Evolutionary conservation across 768 basidiomycete species (phyloP).

Genomic region (Leccinum incarnatum): DNA sequence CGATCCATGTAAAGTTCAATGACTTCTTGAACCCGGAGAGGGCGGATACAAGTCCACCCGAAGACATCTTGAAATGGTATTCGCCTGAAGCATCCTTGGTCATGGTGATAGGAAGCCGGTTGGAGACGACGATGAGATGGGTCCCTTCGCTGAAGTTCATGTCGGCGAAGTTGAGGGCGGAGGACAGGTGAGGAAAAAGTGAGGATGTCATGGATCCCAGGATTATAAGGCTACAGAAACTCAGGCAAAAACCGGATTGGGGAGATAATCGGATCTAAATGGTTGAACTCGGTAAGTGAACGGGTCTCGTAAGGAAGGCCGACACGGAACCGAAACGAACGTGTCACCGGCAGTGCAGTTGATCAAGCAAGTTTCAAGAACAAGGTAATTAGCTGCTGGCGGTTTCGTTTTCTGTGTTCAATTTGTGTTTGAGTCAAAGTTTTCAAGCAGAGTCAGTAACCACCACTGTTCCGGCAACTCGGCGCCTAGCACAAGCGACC

Average conservation of each 20-base stretch:
- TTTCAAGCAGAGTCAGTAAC: not conserved
- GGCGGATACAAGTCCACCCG: slow-evolving; percentile 95
- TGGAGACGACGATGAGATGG: slow-evolving; percentile 93
- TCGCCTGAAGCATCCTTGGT: slow-evolving; percentile 88
- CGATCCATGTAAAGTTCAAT: slow-evolving; percentile 97
- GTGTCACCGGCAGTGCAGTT: not conserved
- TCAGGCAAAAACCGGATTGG: slow-evolving; percentile 25
- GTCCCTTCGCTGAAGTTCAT: slow-evolving; percentile 51
- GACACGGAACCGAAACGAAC: not conserved
- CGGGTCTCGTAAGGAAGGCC: not conserved
- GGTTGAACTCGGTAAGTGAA: not conserved
- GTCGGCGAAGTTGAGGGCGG: slow-evolving; percentile 30
- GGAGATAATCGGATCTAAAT: slow-evolving; percentile 34
- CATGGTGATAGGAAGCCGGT: slow-evolving; percentile 94
- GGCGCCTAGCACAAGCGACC: slow-evolving; percentile 6
- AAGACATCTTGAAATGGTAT: slow-evolving; percentile 99
- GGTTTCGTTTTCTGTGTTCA: not conserved
- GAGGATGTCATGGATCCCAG: slow-evolving; percentile 24
- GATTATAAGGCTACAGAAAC: slow-evolving; percentile 31
- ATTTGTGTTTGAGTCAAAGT: not conserved
- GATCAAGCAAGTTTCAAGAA: not conserved
- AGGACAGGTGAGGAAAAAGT: slow-evolving; percentile 23
- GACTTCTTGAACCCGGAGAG: slow-evolving; percentile 98
- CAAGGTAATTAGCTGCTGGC: not conserved
- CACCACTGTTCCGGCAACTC: not conserved